phyloP scores from a whole-genome alignment of 2,329 filamentous ascomycete species.

The Zasmidium angulare region DNA sequence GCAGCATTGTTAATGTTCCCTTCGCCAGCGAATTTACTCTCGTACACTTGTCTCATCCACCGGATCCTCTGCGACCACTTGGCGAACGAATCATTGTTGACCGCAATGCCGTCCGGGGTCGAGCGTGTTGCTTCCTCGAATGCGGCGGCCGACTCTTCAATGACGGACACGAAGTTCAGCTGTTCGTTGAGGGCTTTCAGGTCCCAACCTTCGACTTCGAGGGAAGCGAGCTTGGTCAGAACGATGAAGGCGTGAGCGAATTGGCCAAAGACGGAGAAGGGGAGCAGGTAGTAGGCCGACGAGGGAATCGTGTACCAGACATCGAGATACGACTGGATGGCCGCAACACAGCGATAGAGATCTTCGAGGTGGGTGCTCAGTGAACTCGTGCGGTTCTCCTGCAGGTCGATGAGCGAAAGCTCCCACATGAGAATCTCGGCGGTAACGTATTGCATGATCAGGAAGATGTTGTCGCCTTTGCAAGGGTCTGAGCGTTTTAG shows the following conservation, averaged over 20 bases:
- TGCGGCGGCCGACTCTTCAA: constrained; percentile 22
- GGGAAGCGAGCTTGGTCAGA: constrained; percentile 28
- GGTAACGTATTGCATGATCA: constrained; percentile 28
- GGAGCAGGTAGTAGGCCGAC: constrained; percentile 25
- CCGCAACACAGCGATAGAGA: constrained; percentile 26
- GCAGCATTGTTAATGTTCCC: neutral
- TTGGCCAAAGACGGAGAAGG: constrained; percentile 32
- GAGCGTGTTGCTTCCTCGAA: constrained; percentile 23
- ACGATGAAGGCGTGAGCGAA: constrained; percentile 33
- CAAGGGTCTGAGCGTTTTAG: constrained; percentile 18
- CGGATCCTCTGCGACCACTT: constrained; percentile 30
- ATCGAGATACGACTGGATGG: constrained; percentile 27
- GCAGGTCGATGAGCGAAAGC: constrained; percentile 24
- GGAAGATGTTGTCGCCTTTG: constrained; percentile 22
- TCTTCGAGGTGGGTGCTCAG: constrained; percentile 27
- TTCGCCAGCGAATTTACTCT: constrained; percentile 21
- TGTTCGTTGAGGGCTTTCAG: constrained; percentile 19
- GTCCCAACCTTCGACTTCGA: constrained; percentile 34
- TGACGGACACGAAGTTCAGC: constrained; percentile 21
- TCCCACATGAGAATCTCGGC: constrained; percentile 31
- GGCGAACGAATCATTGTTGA: constrained; percentile 33
- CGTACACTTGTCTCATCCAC: constrained; percentile 31
- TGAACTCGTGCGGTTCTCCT: constrained; percentile 1
- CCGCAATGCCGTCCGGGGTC: constrained; percentile 25
- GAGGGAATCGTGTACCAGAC: constrained; percentile 29